A percentile compares a stretch with the other conserved stretches of the same genome.
Evolutionary conservation across 2,329 filamentous ascomycete genomes (phyloP).

Genomic region (Penicillium expansum): DNA sequence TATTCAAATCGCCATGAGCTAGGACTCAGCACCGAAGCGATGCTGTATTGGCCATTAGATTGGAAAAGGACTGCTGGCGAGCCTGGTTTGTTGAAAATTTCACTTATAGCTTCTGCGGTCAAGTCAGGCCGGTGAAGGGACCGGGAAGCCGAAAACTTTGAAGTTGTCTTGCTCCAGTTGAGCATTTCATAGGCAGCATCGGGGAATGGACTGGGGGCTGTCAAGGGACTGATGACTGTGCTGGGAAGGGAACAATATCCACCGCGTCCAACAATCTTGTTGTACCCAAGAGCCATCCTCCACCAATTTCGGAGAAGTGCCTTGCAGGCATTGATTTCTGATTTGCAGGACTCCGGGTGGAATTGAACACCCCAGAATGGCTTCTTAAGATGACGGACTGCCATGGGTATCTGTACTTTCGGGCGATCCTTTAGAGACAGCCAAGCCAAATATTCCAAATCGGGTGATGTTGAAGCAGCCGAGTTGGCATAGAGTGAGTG

Average conservation of each 20-base stretch:
- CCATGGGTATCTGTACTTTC: conserved; percentile 65
- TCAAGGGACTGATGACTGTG: conserved; percentile 19
- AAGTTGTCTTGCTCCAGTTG: conserved; percentile 33
- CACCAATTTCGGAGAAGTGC: conserved; percentile 75
- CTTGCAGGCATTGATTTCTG: conserved; percentile 56
- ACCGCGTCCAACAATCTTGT: conserved; percentile 36
- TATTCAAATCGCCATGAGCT: conserved; percentile 41
- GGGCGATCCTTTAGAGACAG: conserved; percentile 43
- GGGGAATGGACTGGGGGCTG: conserved; percentile 21
- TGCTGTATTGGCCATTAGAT: conserved; percentile 42
- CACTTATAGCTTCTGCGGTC: conserved; percentile 35
- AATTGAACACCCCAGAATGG: conserved; percentile 90
- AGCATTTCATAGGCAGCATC: conserved; percentile 50
- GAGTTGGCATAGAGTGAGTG: conserved; percentile 59
- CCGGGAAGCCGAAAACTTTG: conserved; percentile 26
- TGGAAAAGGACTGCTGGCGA: conserved; percentile 41
- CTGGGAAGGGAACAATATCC: conserved; percentile 20
- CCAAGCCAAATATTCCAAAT: conserved; percentile 62
- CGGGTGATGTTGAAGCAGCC: conserved; percentile 23
- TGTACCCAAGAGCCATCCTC: conserved; percentile 61
- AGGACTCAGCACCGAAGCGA: conserved; percentile 37
- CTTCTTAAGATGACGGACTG: conserved; percentile 61
- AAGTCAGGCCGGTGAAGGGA: conserved; percentile 23
- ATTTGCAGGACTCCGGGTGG: conserved; percentile 87
- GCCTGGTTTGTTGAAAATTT: conserved; percentile 33